Evolutionary conservation across 179 eudicot species (phyloP).

Genomic region (Heliamphora pulchella): DNA sequence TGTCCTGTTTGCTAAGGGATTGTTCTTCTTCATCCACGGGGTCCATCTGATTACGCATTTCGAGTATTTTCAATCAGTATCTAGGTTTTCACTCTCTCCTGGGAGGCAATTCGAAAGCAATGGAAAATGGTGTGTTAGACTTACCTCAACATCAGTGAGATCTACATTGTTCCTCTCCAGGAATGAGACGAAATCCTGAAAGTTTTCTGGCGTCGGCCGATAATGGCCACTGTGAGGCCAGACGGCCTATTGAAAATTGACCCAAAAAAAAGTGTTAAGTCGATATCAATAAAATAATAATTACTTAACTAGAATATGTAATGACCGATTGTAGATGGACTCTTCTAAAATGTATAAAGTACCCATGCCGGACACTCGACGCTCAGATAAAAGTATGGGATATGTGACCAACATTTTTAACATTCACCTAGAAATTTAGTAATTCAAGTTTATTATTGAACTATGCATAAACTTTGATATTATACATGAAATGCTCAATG

Average conservation of each 20-base stretch:
- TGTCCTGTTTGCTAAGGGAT: slow-evolving; percentile 34
- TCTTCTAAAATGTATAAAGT: too few species aligned
- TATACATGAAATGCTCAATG: too few species aligned
- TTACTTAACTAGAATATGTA: background rate
- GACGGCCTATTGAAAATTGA: slow-evolving; percentile 53
- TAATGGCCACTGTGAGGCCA: slow-evolving; percentile 99
- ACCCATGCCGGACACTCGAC: too few species aligned
- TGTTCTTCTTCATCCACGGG: slow-evolving; percentile 65
- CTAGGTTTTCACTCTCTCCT: background rate
- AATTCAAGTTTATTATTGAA: too few species aligned
- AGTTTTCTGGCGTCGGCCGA: slow-evolving; percentile 77
- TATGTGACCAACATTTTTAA: too few species aligned
- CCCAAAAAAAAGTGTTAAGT: background rate
- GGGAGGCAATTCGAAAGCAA: background rate
- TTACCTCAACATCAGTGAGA: slow-evolving; percentile 74
- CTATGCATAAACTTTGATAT: too few species aligned
- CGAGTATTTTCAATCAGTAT: slow-evolving; percentile 15
- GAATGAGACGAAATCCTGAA: slow-evolving; percentile 73
- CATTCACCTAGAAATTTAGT: too few species aligned
- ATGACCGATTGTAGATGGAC: too few species aligned
- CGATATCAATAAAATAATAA: background rate
- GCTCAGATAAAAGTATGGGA: too few species aligned
- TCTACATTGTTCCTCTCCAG: slow-evolving; percentile 65
- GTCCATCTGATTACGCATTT: slow-evolving; percentile 49
- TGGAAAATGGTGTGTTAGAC: background rate